Base-by-base conservation (phyloP, 2,329 filamentous ascomycete species). In the Alternaria triticina region DNA sequence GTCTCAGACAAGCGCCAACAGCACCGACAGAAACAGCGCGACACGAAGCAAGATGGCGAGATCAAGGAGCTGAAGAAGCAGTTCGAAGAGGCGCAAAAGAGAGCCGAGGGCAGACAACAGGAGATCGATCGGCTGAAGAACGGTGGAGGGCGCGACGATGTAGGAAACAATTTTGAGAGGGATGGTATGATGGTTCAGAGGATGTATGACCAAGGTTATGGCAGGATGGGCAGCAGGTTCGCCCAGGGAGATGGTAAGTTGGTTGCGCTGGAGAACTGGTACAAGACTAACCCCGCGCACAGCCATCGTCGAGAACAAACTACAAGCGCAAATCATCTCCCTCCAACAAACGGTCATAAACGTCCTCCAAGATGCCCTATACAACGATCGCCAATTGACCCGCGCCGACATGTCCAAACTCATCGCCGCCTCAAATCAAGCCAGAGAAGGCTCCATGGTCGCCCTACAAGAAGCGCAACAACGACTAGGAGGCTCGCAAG, bases 331-430 rank as follows among this genome's bases (percentile, higher is more conserved):
- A 57, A 79, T 82, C 64, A 82, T 83, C 50, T 68, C 74, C 11
- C 76, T 83, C 17, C 81, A 83, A 59, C 80, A 82, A 45, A 81
- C 81, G 11, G 81, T 83, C 59, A 82, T 83, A 63, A 73, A 72
- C 33, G 77, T 83, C 50, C 75, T 83, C 15, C 80, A 82, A 71
- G 80, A 82, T 52, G 81, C 81, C n/a, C 70, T 82, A 23, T 74
- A 77, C 61, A 80, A 77, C 63, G 79, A 79, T 44, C 79, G 80
- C 15, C 74, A 76, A 28, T 73, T 82, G 15, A 77, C 77, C 12
- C 78, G 76, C 54, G 70, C 74, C 56, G 80, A 83, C 65, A 77
- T 81, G 68, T 71, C 77, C 9, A 80, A 79, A 52, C 73, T 83
- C 9, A 73, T 82, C 28, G 74, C 75, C 3, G 81, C 81, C 36